phyloP scores from a whole-genome alignment of 2,329 filamentous ascomycete species.

The Talaromyces sp. region DNA sequence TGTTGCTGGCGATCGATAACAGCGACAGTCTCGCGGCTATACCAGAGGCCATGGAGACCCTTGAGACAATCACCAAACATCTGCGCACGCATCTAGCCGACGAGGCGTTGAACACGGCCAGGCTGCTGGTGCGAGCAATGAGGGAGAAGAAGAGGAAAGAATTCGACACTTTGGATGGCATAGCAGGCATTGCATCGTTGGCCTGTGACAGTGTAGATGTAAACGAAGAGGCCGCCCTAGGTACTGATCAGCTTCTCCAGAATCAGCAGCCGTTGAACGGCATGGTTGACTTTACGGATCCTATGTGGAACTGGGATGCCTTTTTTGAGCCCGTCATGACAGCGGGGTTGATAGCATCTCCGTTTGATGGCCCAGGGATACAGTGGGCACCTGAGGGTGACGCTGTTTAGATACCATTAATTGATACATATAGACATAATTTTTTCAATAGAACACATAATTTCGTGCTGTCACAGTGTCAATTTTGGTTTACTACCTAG shows the following conservation, averaged over 20 bases:
- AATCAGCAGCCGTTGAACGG: not conserved
- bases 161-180: conserved; percentile 16
- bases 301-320: conserved; percentile 11
- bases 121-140: conserved; percentile 19
- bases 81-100: conserved; percentile 26
- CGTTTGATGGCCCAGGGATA: not conserved
- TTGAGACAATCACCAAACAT: conserved; percentile 32
- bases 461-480: not conserved
- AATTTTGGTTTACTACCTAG: not conserved
- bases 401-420: not conserved
- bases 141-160: conserved; percentile 22
- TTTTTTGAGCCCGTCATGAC: conserved; percentile 9
- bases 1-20: conserved; percentile 37
- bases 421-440: not conserved
- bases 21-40: conserved; percentile 30
- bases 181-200: not conserved
- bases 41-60: conserved; percentile 30
- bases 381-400: not conserved
- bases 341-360: not conserved
- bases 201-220: not conserved
- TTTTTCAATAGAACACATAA: not conserved
- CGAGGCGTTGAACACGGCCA: conserved; percentile 27
- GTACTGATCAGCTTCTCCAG: not conserved
- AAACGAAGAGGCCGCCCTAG: not conserved
- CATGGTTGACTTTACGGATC: conserved; percentile 8